Conservation (phyloP, 2,329 filamentous ascomycete genomes). For the Pseudogymnoascus sp. region DNA sequence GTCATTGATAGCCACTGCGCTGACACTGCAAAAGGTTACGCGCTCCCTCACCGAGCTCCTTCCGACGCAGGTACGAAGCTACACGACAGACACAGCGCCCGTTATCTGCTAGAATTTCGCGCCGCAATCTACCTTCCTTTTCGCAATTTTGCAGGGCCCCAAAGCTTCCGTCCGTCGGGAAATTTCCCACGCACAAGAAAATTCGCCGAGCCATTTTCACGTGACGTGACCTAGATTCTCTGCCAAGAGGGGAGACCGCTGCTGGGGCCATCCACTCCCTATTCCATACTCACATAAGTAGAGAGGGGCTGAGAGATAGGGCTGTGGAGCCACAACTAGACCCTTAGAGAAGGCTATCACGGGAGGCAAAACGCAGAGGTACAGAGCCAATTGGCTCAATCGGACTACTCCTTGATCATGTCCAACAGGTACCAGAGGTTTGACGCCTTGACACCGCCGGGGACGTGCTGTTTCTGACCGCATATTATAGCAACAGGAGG, state of each 20-base stretch:
- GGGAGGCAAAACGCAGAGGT: not conserved
- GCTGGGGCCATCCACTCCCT: conserved; percentile 8
- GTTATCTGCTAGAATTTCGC: not conserved
- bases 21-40: conserved; percentile 1
- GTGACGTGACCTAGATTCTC: conserved; percentile 1
- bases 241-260: conserved; percentile 3
- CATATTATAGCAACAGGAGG: conserved; percentile 35
- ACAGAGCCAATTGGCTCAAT: conserved; percentile 5
- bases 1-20: conserved; percentile 5
- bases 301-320: conserved; percentile 9
- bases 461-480: conserved; percentile 13
- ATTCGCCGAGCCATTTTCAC: not conserved
- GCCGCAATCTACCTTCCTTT: not conserved
- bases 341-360: conserved; percentile 6
- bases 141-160: not conserved
- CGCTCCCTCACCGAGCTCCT: not conserved
- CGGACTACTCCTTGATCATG: conserved; percentile 7
- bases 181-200: not conserved
- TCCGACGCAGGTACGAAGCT: conserved; percentile 7
- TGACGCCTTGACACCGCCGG: not conserved
- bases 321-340: conserved; percentile 8
- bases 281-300: conserved; percentile 8
- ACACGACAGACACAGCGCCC: not conserved
- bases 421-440: conserved; percentile 13
- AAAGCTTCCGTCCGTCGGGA: not conserved